Conservation (phyloP, 2,329 filamentous ascomycete species). For the Scedosporium minutisporum region DNA sequence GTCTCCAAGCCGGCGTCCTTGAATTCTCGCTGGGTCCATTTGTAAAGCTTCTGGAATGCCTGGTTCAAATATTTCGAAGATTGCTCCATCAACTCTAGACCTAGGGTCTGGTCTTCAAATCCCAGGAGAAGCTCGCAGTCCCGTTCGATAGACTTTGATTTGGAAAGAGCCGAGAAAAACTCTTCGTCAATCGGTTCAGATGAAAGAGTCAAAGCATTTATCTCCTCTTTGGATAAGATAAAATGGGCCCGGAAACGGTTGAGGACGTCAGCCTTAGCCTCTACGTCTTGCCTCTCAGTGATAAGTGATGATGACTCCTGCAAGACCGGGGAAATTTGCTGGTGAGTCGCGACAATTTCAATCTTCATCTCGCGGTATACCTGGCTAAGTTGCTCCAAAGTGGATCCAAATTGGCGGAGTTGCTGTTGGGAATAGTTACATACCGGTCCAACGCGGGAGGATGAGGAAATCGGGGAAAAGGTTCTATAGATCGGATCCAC, state of each 20-base stretch:
- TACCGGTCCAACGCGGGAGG: conserved; percentile 3
- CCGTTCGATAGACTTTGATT: conserved; percentile 77
- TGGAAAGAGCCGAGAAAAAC: conserved; percentile 70
- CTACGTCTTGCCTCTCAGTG: conserved; percentile 60
- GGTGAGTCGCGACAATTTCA: conserved; percentile 65
- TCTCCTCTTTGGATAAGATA: conserved; percentile 70
- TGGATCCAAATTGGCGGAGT: conserved; percentile 72
- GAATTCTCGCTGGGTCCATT: conserved; percentile 91
- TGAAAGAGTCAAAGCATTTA: conserved; percentile 63
- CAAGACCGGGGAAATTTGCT: conserved; percentile 63
- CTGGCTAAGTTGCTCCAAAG: conserved; percentile 67
- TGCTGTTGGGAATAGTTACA: conserved; percentile 45
- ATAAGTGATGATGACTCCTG: conserved; percentile 69
- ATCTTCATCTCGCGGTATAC: conserved; percentile 72
- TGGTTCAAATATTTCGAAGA: conserved; percentile 78
- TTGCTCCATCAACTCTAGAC: conserved; percentile 84
- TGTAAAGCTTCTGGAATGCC: conserved; percentile 90
- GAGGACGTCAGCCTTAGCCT: conserved; percentile 71
- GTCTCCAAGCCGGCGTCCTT: conserved; percentile 88
- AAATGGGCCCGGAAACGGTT: conserved; percentile 74
- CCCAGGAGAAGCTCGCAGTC: conserved; percentile 86
- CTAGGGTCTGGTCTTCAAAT: conserved; percentile 79
- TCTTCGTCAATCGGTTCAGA: conserved; percentile 74
- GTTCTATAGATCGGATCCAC: too few relatives aligned
- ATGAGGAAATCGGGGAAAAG: not conserved